phyloP scores from a whole-genome alignment of 1,139 yeast species.

The Spathaspora sp. region DNA sequence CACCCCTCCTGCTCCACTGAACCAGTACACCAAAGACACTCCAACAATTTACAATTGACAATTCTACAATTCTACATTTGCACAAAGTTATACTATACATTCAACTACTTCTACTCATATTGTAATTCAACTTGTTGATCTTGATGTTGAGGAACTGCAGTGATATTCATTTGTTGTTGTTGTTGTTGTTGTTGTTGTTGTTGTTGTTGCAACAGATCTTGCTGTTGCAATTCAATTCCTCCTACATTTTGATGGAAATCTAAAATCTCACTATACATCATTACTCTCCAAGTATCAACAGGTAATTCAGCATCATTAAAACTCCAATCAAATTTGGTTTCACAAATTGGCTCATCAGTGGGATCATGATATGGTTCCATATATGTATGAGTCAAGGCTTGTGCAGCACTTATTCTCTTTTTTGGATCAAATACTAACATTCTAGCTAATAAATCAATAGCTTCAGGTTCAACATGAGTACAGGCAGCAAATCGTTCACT shows the following conservation, averaged over 20 bases:
- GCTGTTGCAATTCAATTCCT: conserved; percentile 12
- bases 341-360: conserved; percentile 94
- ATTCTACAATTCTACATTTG: no score
- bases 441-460: conserved; percentile 81
- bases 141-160: conserved; percentile 7
- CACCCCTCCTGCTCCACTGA: no score
- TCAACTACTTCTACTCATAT: neutral
- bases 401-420: conserved; percentile 88
- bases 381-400: conserved; percentile 87
- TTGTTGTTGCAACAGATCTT: conserved; percentile 7
- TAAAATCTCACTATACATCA: conserved; percentile 97
- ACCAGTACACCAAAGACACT: no score
- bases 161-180: conserved; percentile 5
- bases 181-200: conserved; percentile 11
- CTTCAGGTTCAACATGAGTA: conserved; percentile 84
- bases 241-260: conserved; percentile 86
- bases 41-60: no score
- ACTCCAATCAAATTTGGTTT: conserved; percentile 94
- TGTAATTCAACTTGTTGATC: conserved; percentile 7
- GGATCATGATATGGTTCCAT: conserved; percentile 98
- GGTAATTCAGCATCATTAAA: conserved; percentile 98
- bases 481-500: conserved; percentile 67
- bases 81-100: no score
- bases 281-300: conserved; percentile 97
- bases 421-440: conserved; percentile 95